Evolutionary conservation across 169 alveolate genomes (phyloP), one percentile per base, ranked within the genome.

Genomic region (Blepharisma undulans): DNA sequence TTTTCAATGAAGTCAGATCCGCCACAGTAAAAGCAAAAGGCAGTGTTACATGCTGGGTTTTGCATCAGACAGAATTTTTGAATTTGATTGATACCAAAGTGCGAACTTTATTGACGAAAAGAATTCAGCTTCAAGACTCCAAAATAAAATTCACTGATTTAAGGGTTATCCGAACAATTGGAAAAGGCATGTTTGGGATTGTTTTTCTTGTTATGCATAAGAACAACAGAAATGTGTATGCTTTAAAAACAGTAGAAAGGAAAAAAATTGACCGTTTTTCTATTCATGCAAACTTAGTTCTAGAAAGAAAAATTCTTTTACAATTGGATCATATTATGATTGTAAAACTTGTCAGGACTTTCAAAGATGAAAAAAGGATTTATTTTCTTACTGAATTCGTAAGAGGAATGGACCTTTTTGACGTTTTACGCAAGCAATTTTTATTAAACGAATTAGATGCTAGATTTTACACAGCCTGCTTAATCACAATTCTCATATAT

Each of bases 251-350:
- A 71, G 98, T 98, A 21, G 92, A 98, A 61, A 93, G 98, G 84
- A 87, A 78, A 77, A 92, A 97, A 36, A 96, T 98, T 30, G 87
- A 94, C 10, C 96, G 92, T 25, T 94, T 94, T 79, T 88, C 98
- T 96, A 87, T 94, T 91, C 36, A 97, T 33, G 90, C 60, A 7
- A 27, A 86, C 91, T 96, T 98, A 30, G 96, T 95, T 36, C 93
- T 98, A 78, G 99, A 98, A 86, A 91, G 99, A 82, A 98, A 97
- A 91, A 98, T 98, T 29, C 95, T 98, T 93, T 98, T 99, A 22
- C 98, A 97, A 87, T 97, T 98, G 91, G 99, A 98, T 90, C 99
- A 98, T 92, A 99, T 99, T 32, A 97, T 98, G 87, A 98, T 98
- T 81, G 92, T 98, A 1, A 96, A 97, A 76, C 92, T 98, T 33